These are phyloP conservation scores for Aspergillus sp. DNA, from an alignment of 2,329 filamentous ascomycete genomes.

Conservation along the genomic window DNA sequence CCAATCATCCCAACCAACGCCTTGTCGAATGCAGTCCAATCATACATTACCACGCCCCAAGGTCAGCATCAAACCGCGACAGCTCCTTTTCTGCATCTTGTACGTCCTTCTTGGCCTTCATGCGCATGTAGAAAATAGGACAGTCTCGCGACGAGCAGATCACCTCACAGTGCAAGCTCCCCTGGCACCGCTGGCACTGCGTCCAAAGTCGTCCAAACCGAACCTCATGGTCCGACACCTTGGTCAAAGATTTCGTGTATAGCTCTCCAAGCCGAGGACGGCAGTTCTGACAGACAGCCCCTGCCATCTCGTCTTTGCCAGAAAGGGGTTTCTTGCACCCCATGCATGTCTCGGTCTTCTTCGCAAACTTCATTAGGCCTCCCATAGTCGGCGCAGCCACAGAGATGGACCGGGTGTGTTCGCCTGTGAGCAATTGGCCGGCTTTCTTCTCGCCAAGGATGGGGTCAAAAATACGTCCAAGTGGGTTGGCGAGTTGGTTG, in stretches of 20 bases:
- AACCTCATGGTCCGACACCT: conserved; percentile 85
- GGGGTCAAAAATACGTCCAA: conserved; percentile 93
- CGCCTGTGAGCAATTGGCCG: conserved; percentile 74
- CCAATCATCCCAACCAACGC: neutral
- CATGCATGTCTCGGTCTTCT: conserved; percentile 97
- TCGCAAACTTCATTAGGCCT: conserved; percentile 95
- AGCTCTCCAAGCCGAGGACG: conserved; percentile 78
- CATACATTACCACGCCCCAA: conserved; percentile 53
- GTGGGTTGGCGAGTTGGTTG: conserved; percentile 91
- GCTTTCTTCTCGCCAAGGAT: conserved; percentile 92
- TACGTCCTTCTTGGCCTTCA: conserved; percentile 99
- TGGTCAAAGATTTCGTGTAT: conserved; percentile 82
- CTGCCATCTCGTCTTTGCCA: conserved; percentile 65
- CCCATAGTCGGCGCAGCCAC: conserved; percentile 86
- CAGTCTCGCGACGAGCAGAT: conserved; percentile 96
- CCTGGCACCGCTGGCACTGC: conserved; percentile 94
- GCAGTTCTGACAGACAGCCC: conserved; percentile 83
- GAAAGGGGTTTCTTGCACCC: conserved; percentile 95
- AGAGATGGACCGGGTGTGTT: conserved; percentile 88
- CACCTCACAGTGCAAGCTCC: conserved; percentile 95
- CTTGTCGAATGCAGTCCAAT: conserved; percentile 3
- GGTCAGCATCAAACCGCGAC: conserved; percentile 77
- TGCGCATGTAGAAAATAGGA: conserved; percentile 99
- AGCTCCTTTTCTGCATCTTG: conserved; percentile 91
- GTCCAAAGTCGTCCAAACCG: conserved; percentile 92